Evolutionary conservation across 202 grass and related monocot species (phyloP).

Genomic region (Bolboschoenoplectus hybrid): DNA sequence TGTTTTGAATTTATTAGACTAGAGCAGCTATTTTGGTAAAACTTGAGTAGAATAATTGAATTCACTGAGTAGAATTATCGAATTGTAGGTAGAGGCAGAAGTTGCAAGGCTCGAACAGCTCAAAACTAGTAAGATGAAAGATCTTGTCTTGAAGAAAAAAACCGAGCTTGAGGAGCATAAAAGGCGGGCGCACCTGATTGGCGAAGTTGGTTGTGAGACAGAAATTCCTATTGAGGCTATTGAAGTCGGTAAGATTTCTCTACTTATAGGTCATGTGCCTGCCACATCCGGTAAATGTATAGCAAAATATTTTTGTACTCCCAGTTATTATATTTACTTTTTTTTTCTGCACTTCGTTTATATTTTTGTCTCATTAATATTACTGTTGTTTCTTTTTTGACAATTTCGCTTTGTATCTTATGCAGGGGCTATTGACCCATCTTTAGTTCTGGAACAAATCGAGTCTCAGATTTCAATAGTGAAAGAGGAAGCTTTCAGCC

Average conservation of each 20-base stretch:
- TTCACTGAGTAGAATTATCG: constrained; percentile 29
- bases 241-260: constrained; percentile 64
- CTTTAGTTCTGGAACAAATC: constrained; percentile 78
- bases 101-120: constrained; percentile 87
- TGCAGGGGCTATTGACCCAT: constrained; percentile 78
- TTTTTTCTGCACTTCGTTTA: not conserved
- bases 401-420: not conserved
- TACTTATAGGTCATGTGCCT: not conserved
- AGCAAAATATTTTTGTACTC: not conserved
- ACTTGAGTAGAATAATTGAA: constrained; percentile 29
- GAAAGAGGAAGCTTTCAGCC: constrained; percentile 93
- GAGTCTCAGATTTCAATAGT: constrained; percentile 76
- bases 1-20: not conserved
- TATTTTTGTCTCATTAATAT: not conserved
- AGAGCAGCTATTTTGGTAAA: not conserved
- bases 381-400: not conserved
- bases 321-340: not conserved
- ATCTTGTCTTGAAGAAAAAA: constrained; percentile 93
- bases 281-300: not conserved
- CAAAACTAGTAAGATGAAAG: constrained; percentile 92
- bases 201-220: constrained; percentile 55
- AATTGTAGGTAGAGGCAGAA: constrained; percentile 76
- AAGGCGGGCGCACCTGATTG: constrained; percentile 68
- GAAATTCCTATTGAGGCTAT: constrained; percentile 77
- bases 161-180: constrained; percentile 77